Percentiles rank a stretch among this genome's conserved stretches.
Conservation (phyloP, 78 protist species). For the Pigoraptor vietnamica region DNA sequence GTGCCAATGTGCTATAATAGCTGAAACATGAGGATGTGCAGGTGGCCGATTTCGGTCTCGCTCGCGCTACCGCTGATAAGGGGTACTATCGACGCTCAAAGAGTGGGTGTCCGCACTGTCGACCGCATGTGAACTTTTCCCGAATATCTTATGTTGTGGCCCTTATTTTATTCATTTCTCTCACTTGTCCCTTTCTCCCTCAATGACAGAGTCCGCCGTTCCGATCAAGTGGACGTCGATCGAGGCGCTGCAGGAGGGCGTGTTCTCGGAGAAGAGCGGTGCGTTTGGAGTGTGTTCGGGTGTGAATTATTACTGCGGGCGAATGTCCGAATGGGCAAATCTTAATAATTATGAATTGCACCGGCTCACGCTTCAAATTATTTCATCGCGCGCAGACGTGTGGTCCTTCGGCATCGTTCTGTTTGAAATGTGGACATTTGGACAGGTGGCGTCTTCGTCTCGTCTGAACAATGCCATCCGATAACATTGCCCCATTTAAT, state of each 20-base stretch:
- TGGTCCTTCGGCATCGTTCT: not conserved
- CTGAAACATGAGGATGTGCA: too few relatives aligned
- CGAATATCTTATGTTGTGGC: too few relatives aligned
- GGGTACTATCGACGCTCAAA: not conserved
- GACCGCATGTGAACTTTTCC: too few relatives aligned
- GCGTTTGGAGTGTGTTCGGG: not conserved
- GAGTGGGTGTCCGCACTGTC: not conserved
- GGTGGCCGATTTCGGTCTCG: not conserved
- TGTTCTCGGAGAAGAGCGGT: not conserved
- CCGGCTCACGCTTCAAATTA: not conserved
- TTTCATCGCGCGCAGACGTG: not conserved
- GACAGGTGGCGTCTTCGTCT: too few relatives aligned
- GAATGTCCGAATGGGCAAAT: not conserved
- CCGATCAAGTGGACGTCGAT: not conserved
- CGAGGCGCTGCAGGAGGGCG: not conserved
- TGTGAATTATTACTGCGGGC: not conserved
- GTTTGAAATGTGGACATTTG: not conserved
- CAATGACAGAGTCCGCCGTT: not conserved
- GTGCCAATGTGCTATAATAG: too few relatives aligned
- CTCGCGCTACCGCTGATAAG: not conserved
- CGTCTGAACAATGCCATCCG: too few relatives aligned
- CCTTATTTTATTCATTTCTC: not conserved
- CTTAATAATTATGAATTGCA: not conserved
- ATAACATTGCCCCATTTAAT: too few relatives aligned
- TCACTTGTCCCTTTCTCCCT: not conserved